Base-by-base conservation (phyloP, 106 monocot species). In the Dendrobium catenatum region DNA sequence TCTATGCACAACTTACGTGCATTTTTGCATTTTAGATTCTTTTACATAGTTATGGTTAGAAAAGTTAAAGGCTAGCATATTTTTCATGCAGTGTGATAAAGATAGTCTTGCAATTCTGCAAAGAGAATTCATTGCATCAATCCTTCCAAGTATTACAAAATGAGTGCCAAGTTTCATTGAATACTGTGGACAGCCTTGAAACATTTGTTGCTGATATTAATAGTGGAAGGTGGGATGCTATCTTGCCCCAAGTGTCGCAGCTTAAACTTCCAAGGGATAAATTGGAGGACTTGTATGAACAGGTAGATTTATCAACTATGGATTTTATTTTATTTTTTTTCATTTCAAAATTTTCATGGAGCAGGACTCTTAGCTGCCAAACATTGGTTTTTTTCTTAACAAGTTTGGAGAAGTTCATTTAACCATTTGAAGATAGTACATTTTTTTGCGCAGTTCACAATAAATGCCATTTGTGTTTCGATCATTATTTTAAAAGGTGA, bases 61-160 rank as follows among this genome's bases (percentile, higher is more conserved):
- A 19, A 6, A 43, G 18, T 74, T 44, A 74, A 44, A 44, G 20
- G 27, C 42, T 1, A 42, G 8, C 43, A 31, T 73, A 15, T 79
- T 64, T 72, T 41, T 67, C 59, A 70, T 93, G 89, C 89, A 94
- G 94, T 77, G 96, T 96, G 41, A 94, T 96, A 79, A 96, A 96
- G 74, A 96, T 96, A 42, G 94, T 96, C 19, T 87, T 96, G 19
- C 96, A 96, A 68, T 96, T 96, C 75, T 96, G 96, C 88, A 96
- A 96, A 84, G 96, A 96, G 79, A 94, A 96, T 59, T 94, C 96
- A 1, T 68, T 96, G 81, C 91, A 94, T 42, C 90, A 96, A 79
- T 92, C 96, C 56, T 96, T 96, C 80, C 94, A 94, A 75, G 90
- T 89, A 27, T 73, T 96, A 75, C 96, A 96, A 84, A 92, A 75